Evolutionary conservation across 2,329 filamentous ascomycete species (phyloP), one percentile per base, ranked within the genome.

Genomic region (Diaporthe destruens): DNA sequence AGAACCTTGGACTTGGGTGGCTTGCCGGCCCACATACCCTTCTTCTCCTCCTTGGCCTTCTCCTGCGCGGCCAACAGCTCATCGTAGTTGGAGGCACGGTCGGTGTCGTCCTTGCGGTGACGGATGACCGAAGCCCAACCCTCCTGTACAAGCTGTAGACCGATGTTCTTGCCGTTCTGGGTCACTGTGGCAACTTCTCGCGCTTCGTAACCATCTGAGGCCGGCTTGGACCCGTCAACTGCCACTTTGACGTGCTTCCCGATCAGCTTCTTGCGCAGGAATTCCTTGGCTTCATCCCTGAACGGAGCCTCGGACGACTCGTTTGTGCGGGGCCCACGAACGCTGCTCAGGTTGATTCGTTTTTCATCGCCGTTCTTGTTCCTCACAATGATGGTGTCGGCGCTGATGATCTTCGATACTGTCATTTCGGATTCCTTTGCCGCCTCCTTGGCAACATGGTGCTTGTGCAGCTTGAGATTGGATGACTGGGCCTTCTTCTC

Each of bases 1-100:
- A 94, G 96, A 80, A 93, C 90, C 85, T 93, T 96, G 25, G 89
- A 87, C 81, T 96, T 94, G 70, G 95, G 91, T 49, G 94, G 86
- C 86, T 98, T 99, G 73, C 93, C 89, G 23, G 93, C 94, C 95
- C 96, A 98, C 87, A 99, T 96, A 67, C 96, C 96, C 86, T 96
- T 97, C 83, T 93, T 91, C 77, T 94, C 94, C 75, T 93, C 91
- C 84, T 97, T 95, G 67, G 96, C 96, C 74, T 87, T 88, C 79
- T 94, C 93, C 80, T 96, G 94, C 3, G 94, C 94, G 47, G 91
- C 91, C 23, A 96, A 87, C 16, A 97, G 87, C 79, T 96, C 93
- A 78, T 99, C 96, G 80, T 98, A 99, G 82, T 98, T 95, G 23
- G 95, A 92, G 63, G 95, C 96, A 69, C 96, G 90, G 82, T 99